Evolutionary conservation across 768 basidiomycete genomes (phyloP).

Genomic region (Scleroderma bovista): DNA sequence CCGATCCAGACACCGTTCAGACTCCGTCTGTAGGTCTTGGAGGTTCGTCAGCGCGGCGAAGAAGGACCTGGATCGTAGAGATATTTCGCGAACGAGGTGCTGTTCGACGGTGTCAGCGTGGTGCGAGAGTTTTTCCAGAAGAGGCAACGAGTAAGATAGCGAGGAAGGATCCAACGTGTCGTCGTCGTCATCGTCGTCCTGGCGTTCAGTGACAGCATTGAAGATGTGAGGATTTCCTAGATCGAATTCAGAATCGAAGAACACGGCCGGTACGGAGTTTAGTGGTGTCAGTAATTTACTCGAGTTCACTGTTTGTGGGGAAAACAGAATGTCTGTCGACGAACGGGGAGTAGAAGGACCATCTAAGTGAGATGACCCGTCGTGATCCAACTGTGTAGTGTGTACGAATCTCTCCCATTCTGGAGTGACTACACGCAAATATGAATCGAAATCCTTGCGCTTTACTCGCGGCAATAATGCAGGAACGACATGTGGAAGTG

Average conservation of each 20-base stretch:
- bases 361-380: constrained; percentile 27
- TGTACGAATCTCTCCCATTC: constrained; percentile 77
- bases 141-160: constrained; percentile 60
- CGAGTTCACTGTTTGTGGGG: constrained; percentile 29
- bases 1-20: constrained; percentile 71
- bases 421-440: constrained; percentile 61
- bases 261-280: constrained; percentile 71
- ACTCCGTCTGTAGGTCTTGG: constrained; percentile 87
- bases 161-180: constrained; percentile 50
- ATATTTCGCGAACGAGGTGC: constrained; percentile 91
- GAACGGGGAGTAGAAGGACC: constrained; percentile 5
- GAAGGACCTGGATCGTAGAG: constrained; percentile 86
- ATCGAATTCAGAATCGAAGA: constrained; percentile 75
- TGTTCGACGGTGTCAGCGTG: constrained; percentile 92
- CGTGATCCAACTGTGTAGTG: constrained; percentile 28
- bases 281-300: constrained; percentile 59
- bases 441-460: constrained; percentile 80
- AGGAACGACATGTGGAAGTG: constrained; percentile 64
- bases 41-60: constrained; percentile 94
- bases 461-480: constrained; percentile 77
- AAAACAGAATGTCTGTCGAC: constrained; percentile 6
- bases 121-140: constrained; percentile 87
- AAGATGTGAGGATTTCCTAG: constrained; percentile 78
- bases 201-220: constrained; percentile 65
- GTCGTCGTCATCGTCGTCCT: constrained; percentile 30